A percentile compares a stretch with the other conserved stretches of the same genome.
Conservation (phyloP, 2,329 filamentous ascomycete species). For the Penicillium hordei region DNA sequence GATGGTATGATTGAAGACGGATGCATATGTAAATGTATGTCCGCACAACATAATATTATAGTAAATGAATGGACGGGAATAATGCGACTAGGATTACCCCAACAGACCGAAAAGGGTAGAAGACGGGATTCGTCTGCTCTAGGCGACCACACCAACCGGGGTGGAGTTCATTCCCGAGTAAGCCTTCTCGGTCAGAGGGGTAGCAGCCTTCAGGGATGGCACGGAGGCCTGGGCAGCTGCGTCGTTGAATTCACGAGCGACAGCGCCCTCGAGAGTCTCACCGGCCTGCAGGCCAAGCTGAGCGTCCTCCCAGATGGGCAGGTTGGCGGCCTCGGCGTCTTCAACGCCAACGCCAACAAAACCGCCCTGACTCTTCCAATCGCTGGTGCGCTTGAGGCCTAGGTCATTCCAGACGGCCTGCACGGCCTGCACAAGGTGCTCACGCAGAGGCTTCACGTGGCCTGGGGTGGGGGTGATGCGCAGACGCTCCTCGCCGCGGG, state of each 20-base stretch:
- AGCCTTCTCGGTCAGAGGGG: conserved; percentile 21
- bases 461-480: conserved; percentile 95
- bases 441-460: conserved; percentile 79
- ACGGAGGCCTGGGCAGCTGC: conserved; percentile 18
- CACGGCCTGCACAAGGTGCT: conserved; percentile 79
- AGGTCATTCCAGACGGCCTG: conserved; percentile 87
- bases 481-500: conserved; percentile 94
- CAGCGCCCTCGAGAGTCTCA: conserved; percentile 60
- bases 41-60: conserved; percentile 6
- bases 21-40: conserved; percentile 3
- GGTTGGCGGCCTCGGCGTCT: conserved; percentile 55
- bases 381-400: conserved; percentile 84
- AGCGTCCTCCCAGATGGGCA: conserved; percentile 86
- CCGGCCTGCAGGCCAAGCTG: conserved; percentile 71
- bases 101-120: conserved; percentile 1
- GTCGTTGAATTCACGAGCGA: conserved; percentile 45
- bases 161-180: conserved; percentile 24
- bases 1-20: conserved; percentile 1
- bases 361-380: conserved; percentile 87
- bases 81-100: conserved; percentile 8
- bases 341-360: conserved; percentile 90
- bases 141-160: conserved; percentile 33
- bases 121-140: conserved; percentile 5
- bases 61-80: conserved; percentile 23
- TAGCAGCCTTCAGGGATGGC: conserved; percentile 26